Conservation (phyloP, 2,329 filamentous ascomycete species). For the Aureobasidium sp. region DNA sequence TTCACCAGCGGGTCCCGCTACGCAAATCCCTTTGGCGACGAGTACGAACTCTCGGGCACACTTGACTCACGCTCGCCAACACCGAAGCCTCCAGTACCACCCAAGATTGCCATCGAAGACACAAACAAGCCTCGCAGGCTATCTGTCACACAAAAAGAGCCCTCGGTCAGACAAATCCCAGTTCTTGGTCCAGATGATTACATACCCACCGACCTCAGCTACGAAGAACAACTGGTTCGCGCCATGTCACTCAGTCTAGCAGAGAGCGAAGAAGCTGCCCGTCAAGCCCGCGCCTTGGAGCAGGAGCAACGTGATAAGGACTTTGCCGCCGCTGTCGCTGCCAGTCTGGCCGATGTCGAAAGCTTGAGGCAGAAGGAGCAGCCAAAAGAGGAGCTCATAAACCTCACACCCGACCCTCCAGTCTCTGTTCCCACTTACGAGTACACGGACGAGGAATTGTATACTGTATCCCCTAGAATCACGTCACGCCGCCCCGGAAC, state of each 20-base stretch:
- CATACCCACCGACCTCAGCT: slow-evolving; percentile 24
- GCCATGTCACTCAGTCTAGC: slow-evolving; percentile 31
- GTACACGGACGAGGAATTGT: slow-evolving; percentile 25
- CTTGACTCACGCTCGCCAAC: slow-evolving; percentile 25
- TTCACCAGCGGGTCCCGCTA: slow-evolving; percentile 36
- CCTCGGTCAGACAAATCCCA: not conserved
- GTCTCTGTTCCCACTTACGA: slow-evolving; percentile 10
- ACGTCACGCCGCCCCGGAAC: slow-evolving; percentile 14
- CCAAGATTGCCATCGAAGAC: slow-evolving; percentile 34
- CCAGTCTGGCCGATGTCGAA: slow-evolving; percentile 24
- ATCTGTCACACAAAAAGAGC: slow-evolving; percentile 1
- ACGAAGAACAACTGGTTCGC: slow-evolving; percentile 32
- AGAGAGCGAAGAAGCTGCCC: slow-evolving; percentile 24
- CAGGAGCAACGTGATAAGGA: slow-evolving; percentile 24
- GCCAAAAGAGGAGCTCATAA: slow-evolving; percentile 17
- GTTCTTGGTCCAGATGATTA: not conserved
- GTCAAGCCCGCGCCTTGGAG: slow-evolving; percentile 14
- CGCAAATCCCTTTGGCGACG: slow-evolving; percentile 42
- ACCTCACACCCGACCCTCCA: slow-evolving; percentile 23
- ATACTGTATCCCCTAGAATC: slow-evolving; percentile 25
- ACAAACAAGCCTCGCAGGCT: slow-evolving; percentile 10
- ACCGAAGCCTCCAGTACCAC: slow-evolving; percentile 39
- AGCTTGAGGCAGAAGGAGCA: slow-evolving; percentile 22
- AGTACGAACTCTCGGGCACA: slow-evolving; percentile 28
- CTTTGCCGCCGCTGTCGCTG: slow-evolving; percentile 29